Evolutionary conservation across 164 flowering plant species (phyloP).

Genomic region (Aristolochia contorta): DNA sequence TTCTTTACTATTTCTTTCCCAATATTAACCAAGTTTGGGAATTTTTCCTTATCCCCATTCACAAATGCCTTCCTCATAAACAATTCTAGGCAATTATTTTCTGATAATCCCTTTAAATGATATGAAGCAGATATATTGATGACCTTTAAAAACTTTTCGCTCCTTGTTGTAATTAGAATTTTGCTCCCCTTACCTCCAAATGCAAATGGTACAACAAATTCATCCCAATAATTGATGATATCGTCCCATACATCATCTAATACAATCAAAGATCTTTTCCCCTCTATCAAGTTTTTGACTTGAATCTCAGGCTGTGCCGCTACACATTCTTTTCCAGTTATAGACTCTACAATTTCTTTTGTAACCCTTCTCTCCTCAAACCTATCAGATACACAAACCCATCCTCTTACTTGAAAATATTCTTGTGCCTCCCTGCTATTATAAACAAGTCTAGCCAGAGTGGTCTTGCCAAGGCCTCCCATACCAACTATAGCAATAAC

Average conservation of each 20-base stretch:
- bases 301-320: not conserved
- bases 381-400: slow-evolving; percentile 4
- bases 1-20: slow-evolving; percentile 4
- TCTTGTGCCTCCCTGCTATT: not conserved
- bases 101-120: slow-evolving; percentile 6
- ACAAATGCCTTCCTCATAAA: not conserved
- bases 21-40: not conserved
- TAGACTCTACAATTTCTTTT: slow-evolving; percentile 1
- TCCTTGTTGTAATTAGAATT: slow-evolving; percentile 13
- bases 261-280: slow-evolving; percentile 7
- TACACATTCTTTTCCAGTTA: not conserved
- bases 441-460: slow-evolving; percentile 8
- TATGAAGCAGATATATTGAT: slow-evolving; percentile 3
- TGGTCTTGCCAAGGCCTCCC: slow-evolving; percentile 11
- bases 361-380: slow-evolving; percentile 2
- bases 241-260: slow-evolving; percentile 16
- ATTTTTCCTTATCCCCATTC: not conserved
- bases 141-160: slow-evolving; percentile 1
- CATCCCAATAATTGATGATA: slow-evolving; percentile 1
- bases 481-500: slow-evolving; percentile 6
- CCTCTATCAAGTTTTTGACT: not conserved
- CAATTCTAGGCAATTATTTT: slow-evolving; percentile 7
- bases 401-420: slow-evolving; percentile 1
- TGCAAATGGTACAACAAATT: not conserved
- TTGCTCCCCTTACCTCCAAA: slow-evolving; percentile 9